Conservation (phyloP, 345 rosid species). For the Lepidium aucheri region DNA sequence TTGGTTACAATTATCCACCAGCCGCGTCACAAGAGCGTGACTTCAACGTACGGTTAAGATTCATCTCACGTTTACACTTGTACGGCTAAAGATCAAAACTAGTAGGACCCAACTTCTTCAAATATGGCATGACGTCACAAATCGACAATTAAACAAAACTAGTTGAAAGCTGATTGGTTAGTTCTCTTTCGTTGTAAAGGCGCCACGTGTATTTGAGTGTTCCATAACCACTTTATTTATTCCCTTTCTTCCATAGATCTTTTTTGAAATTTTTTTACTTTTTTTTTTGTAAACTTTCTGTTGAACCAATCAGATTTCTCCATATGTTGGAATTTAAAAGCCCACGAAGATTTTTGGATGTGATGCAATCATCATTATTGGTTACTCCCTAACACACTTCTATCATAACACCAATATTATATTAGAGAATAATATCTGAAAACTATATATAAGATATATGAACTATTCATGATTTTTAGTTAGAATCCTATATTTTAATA, state of each 20-base stretch:
- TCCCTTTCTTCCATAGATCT: slow-evolving; percentile 22
- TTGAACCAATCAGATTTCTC: slow-evolving; percentile 6
- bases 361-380: slow-evolving; percentile 28
- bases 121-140: slow-evolving; percentile 18
- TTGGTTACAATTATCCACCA: background rate
- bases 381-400: slow-evolving; percentile 2
- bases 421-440: too few relatives aligned
- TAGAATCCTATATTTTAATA: too few relatives aligned
- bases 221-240: slow-evolving; percentile 25
- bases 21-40: slow-evolving; percentile 10
- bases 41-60: slow-evolving; percentile 12
- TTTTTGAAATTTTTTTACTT: slow-evolving; percentile 8
- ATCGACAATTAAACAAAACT: background rate
- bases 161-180: slow-evolving; percentile 22
- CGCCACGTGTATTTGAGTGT: slow-evolving; percentile 25
- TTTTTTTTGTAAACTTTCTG: background rate
- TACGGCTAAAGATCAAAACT: background rate
- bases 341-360: slow-evolving; percentile 24
- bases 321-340: slow-evolving; percentile 27
- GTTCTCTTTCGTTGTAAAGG: background rate
- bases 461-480: too few relatives aligned
- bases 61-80: too few relatives aligned
- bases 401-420: background rate
- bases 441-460: too few relatives aligned
- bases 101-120: slow-evolving; percentile 5